Evolutionary conservation across 352 stramenopile genomes (phyloP), one percentile per base, ranked within the genome.

Genomic region (Nothophytophthora sp.): DNA sequence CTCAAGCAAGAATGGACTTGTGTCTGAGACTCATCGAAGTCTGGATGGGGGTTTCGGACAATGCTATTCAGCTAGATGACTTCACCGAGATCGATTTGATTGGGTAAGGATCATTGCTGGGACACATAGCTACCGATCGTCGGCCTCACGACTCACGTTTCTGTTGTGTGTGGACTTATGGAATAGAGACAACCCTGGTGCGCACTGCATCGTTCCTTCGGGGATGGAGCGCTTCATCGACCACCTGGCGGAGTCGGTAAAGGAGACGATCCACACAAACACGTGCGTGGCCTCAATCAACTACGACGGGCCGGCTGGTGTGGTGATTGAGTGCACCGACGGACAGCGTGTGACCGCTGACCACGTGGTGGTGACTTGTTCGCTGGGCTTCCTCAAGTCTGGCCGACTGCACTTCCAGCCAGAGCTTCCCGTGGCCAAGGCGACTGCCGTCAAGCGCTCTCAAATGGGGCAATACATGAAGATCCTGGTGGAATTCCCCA

Each of bases 391-490:
- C 4, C 56, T 90, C 9, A 82, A 88, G 50, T 60, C 58, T 0
- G 53, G 53, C 6, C 60, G 63, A 25, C 43, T 90, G 20, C 24
- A 46, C 20, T 92, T 92, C 38, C 47, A 65, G n/a, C 81, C 76
- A 2, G 41, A 52, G 13, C 55, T 92, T 0, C 76, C 76, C 4
- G 37, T 19, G 0, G 39, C 44, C 4, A 92, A 92, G 51, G 34
- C 55, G 15, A 42, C 33, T 1, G 72, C 80, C 15, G 75, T 90
- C 37, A 15, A 74, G 4, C 55, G 68, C 11, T 84, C 80, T 7
- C 64, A 64, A 12, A 87, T 88, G 65, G 79, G 78, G 8, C 72
- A 86, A 30, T 88, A 88, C 50, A 88, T 90, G 73, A 90, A 88
- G 55, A 63, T 92, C n/a, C 47, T 88, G 4, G 55, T 92, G 28